A percentile compares a stretch with the other conserved stretches of the same genome.
These are phyloP conservation scores for Emericellopsis cladophorae DNA, from an alignment of 2,329 filamentous ascomycete genomes.

Conservation along the genomic window DNA sequence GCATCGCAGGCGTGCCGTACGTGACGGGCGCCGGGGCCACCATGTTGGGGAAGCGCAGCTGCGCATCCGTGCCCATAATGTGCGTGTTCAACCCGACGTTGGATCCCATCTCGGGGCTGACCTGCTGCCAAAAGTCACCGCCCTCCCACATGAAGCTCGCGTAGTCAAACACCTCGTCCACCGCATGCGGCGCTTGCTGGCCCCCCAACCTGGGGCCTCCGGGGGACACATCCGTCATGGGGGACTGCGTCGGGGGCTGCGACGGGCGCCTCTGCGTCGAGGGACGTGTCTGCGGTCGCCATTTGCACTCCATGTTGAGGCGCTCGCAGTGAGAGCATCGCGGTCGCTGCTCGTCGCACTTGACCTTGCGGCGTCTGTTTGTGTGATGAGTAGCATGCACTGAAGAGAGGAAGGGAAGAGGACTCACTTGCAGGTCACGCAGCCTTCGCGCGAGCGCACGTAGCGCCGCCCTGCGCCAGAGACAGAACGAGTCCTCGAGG, in stretches of 20 bases:
- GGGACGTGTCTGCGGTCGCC: conserved; percentile 11
- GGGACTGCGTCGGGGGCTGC: conserved; percentile 1
- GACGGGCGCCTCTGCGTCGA: neutral
- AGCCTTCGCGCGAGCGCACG: conserved; percentile 11
- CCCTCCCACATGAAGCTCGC: conserved; percentile 34
- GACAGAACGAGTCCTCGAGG: neutral
- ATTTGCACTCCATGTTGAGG: conserved; percentile 17
- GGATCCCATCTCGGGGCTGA: conserved; percentile 11
- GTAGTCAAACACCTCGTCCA: conserved; percentile 30
- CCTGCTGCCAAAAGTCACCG: conserved; percentile 17
- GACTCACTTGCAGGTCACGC: conserved; percentile 28
- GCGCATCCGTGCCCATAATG: conserved; percentile 2
- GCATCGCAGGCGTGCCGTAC: neutral
- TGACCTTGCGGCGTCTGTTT: conserved; percentile 9
- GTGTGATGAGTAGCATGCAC: conserved; percentile 1
- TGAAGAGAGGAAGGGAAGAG: neutral
- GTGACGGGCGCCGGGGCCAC: neutral
- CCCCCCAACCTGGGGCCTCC: neutral
- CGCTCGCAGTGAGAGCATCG: conserved; percentile 6
- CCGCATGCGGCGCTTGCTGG: neutral
- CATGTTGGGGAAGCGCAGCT: conserved; percentile 1
- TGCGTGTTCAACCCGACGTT: conserved; percentile 5
- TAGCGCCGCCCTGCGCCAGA: neutral
- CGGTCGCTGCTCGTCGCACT: conserved; percentile 5
- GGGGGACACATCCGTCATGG: neutral